Base-by-base conservation (phyloP, 2,329 filamentous ascomycete genomes). In the Talaromyces sp. region DNA sequence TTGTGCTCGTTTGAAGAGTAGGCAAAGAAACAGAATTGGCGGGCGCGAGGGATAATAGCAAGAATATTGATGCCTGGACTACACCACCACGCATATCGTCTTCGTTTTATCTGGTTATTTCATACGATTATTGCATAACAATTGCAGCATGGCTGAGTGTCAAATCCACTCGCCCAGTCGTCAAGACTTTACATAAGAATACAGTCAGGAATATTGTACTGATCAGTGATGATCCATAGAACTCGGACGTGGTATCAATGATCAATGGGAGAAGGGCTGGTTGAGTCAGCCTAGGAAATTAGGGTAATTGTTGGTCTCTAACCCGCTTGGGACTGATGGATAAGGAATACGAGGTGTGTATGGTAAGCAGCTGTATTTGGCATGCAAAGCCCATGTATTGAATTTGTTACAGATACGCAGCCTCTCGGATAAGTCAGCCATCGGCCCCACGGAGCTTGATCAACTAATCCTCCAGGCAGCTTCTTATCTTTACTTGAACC, bases 31-130 rank as follows among this genome's bases (percentile, higher is more conserved):
- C 46, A 54, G 61, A 59, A 44, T 65, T 23, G 44, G 59, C 48
- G 50, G 62, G 60, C 28, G 42, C 58, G 37, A 65, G 58, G 31
- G 52, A 25, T 48, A 28, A 35, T 39, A 56, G 40, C 18, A 64
- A 62, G 56, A 65, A 64, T 44, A 64, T 55, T 58, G 66, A 63
- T 64, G 63, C 62, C 58, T 64, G 59, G 31, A 61, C 64, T 60
- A 62, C 57, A 64, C 62, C 64, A 58, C 60, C 65, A 67, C 67
- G 48, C 57, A 60, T 60, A 39, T 25, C 50, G 62, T 35, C 37
- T 28, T 28, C 12, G 5, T 52, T 55, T 39, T 48, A 31, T 42
- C 9, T 35, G 23, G 21, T 40, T 60, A 60, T 60, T n/a, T 60
- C 33, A 52, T 52, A 48, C 58, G 37, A 31, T 18, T 48, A 18